Base-by-base conservation (phyloP, 192 early-diverging fungal genomes). In the Chytriomyces sp. region DNA sequence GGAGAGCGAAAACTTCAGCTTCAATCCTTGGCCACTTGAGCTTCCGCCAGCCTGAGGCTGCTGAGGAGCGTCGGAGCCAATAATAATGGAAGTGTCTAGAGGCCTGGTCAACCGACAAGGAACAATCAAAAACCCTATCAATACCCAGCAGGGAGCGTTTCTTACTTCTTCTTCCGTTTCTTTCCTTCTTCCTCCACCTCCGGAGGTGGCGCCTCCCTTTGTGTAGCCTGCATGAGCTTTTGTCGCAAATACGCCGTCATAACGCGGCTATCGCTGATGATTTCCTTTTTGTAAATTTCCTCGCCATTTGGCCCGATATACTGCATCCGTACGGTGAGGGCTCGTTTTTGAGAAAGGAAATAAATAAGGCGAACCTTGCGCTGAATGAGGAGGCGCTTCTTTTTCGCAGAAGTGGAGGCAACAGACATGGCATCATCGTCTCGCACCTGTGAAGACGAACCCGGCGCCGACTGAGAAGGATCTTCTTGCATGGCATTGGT, bases 231-330 rank as follows among this genome's bases (percentile, higher is more conserved):
- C 44, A 49, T 75, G 40, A 88, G 85, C 4, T 92, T 82, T 52
- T 98, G 93, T 10, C 93, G 83, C 65, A 96, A 77, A 64, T 98
- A 98, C 22, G 92, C 91, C 70, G 95, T 94, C 38, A 96, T 91
- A 1, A 98, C 93, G 2, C 89, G 83, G 26, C 83, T 80, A 66
- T 97, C 94, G 5, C 84, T 89, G 12, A 98, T 82, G 1, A 92
- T 85, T 71, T 96, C 94, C n/a, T 85, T 81, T 53, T 89, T 86
- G 90, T 90, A 92, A 55, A 83, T 84, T 0, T 72, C 26, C 41
- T 73, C 38, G 25, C 74, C 77, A 44, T 38, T 33, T 2, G 31
- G n/a, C 36, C 68, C 64, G 0, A n/a, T n/a, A n/a, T n/a, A n/a
- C n/a, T n/a, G n/a, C n/a, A n/a, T n/a, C n/a, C n/a, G n/a, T n/a